A percentile compares a stretch with the other conserved stretches of the same genome.
Evolutionary conservation across 75 land plant genomes (phyloP).

Genomic region (Pseudotsuga menziesii): DNA sequence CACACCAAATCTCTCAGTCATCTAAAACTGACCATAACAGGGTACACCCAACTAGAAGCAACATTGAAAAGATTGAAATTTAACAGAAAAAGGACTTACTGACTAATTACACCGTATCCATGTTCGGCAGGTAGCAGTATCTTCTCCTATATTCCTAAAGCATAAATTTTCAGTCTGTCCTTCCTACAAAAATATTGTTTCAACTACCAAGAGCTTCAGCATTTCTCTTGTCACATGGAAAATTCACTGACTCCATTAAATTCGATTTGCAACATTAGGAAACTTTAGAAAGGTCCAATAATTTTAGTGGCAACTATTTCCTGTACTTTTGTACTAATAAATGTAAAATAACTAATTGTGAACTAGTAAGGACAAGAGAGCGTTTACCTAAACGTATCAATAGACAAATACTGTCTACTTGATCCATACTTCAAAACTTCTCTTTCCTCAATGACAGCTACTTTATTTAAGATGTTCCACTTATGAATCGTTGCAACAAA

Average conservation of each 20-base stretch:
- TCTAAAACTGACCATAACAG: too few relatives aligned
- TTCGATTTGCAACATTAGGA: background rate
- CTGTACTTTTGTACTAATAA: background rate
- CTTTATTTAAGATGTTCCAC: background rate
- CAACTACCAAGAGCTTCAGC: too few relatives aligned
- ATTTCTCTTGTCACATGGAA: background rate
- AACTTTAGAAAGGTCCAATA: too few relatives aligned
- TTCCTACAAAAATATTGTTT: too few relatives aligned
- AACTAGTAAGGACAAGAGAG: background rate
- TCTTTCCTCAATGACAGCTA: constrained; percentile 10
- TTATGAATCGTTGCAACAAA: constrained; percentile 15
- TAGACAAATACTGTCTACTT: constrained; percentile 22
- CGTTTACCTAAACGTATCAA: constrained; percentile 21
- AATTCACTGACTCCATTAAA: background rate
- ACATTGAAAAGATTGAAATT: background rate
- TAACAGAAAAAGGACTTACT: too few relatives aligned
- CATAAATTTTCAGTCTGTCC: too few relatives aligned
- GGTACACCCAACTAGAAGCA: too few relatives aligned
- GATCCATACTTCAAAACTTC: constrained; percentile 8
- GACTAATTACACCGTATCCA: too few relatives aligned
- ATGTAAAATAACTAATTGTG: background rate
- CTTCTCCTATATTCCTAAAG: too few relatives aligned
- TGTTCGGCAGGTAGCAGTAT: too few relatives aligned
- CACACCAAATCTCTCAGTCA: too few relatives aligned
- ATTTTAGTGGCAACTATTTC: too few relatives aligned